Base-by-base conservation (phyloP, 805 yeast genomes). In the Candida loeiensis region DNA sequence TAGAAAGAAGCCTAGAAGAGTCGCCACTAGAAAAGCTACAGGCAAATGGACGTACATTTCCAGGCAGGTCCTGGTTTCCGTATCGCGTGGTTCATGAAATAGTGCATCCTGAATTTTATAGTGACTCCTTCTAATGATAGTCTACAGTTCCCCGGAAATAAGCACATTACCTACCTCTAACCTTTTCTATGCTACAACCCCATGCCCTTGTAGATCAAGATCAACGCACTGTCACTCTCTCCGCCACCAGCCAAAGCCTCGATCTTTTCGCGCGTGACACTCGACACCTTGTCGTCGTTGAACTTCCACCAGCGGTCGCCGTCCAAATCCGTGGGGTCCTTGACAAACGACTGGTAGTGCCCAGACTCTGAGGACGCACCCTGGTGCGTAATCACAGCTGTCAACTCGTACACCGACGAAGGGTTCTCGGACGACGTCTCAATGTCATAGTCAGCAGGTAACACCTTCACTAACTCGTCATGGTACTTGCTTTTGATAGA, bases 351-450 rank as follows among this genome's bases (percentile, higher is more conserved):
- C 65, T 90, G 97, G 63, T 93, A 93, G 64, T 93, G 99, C 13
- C 99, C 99, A 20, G 96, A 84, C 60, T 93, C 98, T 0, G 98
- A 96, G 32, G 90, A 80, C 6, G 96, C 81, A 36, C 99, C 99
- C 56, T 83, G 85, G 65, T 93, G 99, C 1, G 98, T 88, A 44
- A 93, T 79, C 17, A 93, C 77, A 2, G 95, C 88, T 27, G 71
- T 68, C 48, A 93, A 75, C 48, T 88, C 89, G 57, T 93, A 93
- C 27, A 93, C 77, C 1, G 93, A 87, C 0, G 95, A 81, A 4
- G 95, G 91, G 56, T 91, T 89, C 54, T 85, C 88, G 14, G 90
- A 86, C 6, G 71, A 64, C 12, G 51, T 53, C 2, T 56, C 56
- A 19, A 54, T 27, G 13, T 53, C 39, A 26, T 47, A 50, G n/a